Conservation (phyloP, 345 rosid genomes). For the Aquilaria malaccensis region DNA sequence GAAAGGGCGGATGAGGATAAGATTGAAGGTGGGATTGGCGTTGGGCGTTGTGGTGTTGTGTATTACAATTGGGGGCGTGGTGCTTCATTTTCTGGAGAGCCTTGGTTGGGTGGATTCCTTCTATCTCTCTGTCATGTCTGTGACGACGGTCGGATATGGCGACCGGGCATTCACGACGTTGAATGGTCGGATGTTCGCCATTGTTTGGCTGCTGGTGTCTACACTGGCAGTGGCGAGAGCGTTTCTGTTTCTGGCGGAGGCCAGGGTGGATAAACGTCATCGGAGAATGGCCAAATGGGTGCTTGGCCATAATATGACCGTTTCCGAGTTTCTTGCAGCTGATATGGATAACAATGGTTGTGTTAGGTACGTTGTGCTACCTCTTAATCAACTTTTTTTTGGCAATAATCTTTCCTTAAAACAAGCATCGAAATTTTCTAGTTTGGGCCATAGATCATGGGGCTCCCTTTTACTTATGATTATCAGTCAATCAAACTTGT, state of each 20-base stretch:
- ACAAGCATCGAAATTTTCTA: too few relatives aligned
- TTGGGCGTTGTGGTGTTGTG: constrained; percentile 38
- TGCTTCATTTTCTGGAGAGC: constrained; percentile 27
- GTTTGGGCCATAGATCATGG: too few relatives aligned
- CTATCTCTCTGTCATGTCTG: constrained; percentile 52
- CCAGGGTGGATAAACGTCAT: constrained; percentile 5
- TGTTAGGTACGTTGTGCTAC: too few relatives aligned
- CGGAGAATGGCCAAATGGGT: too few relatives aligned
- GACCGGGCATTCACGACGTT: constrained; percentile 39
- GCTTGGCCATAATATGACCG: too few relatives aligned
- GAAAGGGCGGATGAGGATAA: constrained; percentile 42
- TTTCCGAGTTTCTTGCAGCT: too few relatives aligned
- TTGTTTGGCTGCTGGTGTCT: constrained; percentile 40
- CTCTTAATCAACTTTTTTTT: too few relatives aligned
- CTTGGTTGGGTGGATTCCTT: constrained; percentile 41
- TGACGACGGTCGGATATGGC: constrained; percentile 57
- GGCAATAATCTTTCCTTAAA: too few relatives aligned
- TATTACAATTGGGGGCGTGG: constrained; percentile 27
- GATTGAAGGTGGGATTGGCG: constrained; percentile 42
- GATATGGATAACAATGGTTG: too few relatives aligned
- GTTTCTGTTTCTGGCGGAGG: constrained; percentile 34
- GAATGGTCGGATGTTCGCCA: constrained; percentile 42
- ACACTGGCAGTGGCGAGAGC: constrained; percentile 48
- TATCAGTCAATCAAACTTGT: too few relatives aligned
- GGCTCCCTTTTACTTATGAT: too few relatives aligned